A percentile compares a stretch with the other conserved stretches of the same genome.
Conservation (phyloP, 2,329 filamentous ascomycete genomes). For the Didymella pinodella region DNA sequence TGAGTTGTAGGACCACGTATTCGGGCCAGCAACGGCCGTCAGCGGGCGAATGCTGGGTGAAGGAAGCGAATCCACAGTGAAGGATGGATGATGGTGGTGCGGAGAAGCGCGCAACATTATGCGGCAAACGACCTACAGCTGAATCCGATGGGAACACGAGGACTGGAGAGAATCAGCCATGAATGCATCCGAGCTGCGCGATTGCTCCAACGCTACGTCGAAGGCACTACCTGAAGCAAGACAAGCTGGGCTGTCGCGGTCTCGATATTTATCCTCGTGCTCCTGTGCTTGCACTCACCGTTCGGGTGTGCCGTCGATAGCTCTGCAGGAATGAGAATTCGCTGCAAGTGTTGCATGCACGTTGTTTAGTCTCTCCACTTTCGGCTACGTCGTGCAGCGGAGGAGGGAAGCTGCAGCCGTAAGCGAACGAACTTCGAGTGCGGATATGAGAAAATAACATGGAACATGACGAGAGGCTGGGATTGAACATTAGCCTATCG, state of each 20-base stretch:
- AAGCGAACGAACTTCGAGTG: constrained; percentile 11
- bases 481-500: not conserved
- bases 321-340: constrained; percentile 18
- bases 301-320: constrained; percentile 9
- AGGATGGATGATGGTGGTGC: constrained; percentile 7
- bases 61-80: not conserved
- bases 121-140: constrained; percentile 7
- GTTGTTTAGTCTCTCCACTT: constrained; percentile 10
- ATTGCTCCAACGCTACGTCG: constrained; percentile 3
- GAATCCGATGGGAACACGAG: constrained; percentile 11
- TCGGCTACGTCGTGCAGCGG: constrained; percentile 19
- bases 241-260: constrained; percentile 6
- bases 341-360: constrained; percentile 20
- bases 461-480: constrained; percentile 8
- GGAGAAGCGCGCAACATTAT: constrained; percentile 19
- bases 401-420: constrained; percentile 9
- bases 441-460: constrained; percentile 2
- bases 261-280: constrained; percentile 19
- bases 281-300: constrained; percentile 5
- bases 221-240: constrained; percentile 12
- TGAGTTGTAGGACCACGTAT: constrained; percentile 2
- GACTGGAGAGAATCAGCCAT: constrained; percentile 6
- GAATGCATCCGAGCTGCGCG: constrained; percentile 15
- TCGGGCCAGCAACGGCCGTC: constrained; percentile 4
- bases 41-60: not conserved